A percentile compares a stretch with the other conserved stretches of the same genome.
Conservation (phyloP, 306 rosid species). For the Castanospermum australe region DNA sequence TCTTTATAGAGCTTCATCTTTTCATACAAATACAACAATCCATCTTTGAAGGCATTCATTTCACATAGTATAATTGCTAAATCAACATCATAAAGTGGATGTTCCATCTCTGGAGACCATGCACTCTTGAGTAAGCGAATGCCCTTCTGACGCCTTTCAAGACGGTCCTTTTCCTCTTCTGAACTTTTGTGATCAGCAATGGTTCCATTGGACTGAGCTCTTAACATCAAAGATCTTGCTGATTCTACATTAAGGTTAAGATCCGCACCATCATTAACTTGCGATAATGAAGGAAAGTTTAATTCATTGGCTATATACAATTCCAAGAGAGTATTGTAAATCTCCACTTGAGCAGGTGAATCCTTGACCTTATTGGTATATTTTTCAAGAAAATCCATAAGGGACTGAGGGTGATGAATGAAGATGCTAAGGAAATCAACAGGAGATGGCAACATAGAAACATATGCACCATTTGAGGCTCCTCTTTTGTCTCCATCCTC, state of each 20-base stretch:
- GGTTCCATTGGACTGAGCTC: constrained; percentile 55
- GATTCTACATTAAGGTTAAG: constrained; percentile 40
- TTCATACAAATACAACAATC: constrained; percentile 86
- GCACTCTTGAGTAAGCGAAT: constrained; percentile 65
- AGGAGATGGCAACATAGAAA: constrained; percentile 94
- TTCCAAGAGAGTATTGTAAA: constrained; percentile 92
- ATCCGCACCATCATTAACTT: constrained; percentile 48
- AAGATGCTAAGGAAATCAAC: constrained; percentile 96
- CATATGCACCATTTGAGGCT: constrained; percentile 47
- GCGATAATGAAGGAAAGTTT: constrained; percentile 72
- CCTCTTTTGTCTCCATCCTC: constrained; percentile 72
- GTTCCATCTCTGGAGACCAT: constrained; percentile 83
- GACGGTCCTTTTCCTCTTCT: constrained; percentile 41
- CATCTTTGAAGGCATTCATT: constrained; percentile 88
- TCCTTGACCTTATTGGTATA: constrained; percentile 85
- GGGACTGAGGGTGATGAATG: constrained; percentile 84
- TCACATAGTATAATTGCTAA: constrained; percentile 89
- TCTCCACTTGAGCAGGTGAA: constrained; percentile 97
- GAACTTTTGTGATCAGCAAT: constrained; percentile 42
- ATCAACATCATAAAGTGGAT: constrained; percentile 92
- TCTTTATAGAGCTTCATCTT: constrained; percentile 96
- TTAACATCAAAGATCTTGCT: constrained; percentile 29
- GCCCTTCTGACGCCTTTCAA: constrained; percentile 77
- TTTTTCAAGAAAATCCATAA: constrained; percentile 93
- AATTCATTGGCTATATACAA: constrained; percentile 87